Percentiles rank a stretch among this genome's conserved stretches.
Evolutionary conservation across 2,329 filamentous ascomycete genomes (phyloP).

Genomic region (Penicillium sp.): DNA sequence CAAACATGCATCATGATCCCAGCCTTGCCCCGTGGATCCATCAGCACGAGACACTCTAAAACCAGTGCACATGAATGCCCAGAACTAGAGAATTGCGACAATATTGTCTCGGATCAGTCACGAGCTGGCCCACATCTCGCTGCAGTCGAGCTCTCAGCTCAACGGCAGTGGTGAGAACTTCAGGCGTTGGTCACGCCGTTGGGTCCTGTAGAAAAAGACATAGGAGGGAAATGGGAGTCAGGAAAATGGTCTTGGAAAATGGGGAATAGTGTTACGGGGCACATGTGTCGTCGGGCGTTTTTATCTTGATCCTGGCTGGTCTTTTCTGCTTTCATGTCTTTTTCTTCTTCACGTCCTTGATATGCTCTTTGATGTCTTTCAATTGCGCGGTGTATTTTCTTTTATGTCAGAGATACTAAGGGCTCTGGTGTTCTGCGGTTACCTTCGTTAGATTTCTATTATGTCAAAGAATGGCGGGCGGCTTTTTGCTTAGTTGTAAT

Average conservation of each 20-base stretch:
- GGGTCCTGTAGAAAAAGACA: conserved; percentile 9
- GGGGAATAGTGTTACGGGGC: conserved; percentile 2
- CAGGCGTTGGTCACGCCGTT: conserved; percentile 7
- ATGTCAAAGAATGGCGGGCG: conserved; percentile 6
- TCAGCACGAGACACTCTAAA: background rate
- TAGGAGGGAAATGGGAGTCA: background rate
- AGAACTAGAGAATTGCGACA: conserved; percentile 1
- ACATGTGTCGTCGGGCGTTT: background rate
- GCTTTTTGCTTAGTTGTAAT: conserved; percentile 4
- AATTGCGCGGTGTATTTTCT: background rate
- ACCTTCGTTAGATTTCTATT: conserved; percentile 12
- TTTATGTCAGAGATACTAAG: background rate
- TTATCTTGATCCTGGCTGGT: conserved; percentile 1
- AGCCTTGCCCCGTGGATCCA: conserved; percentile 12
- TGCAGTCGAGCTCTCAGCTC: background rate
- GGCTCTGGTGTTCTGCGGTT: conserved; percentile 2
- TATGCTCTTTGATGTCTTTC: background rate
- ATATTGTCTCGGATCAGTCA: background rate
- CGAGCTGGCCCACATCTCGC: conserved; percentile 5
- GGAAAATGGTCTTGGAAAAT: background rate
- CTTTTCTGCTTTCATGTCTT: background rate
- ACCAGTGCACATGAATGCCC: background rate
- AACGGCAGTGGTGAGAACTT: background rate
- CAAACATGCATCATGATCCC: conserved; percentile 12
- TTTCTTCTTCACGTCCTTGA: background rate